These are phyloP conservation scores for Crucihimalaya himalaica DNA, from an alignment of 345 rosid species.

Conservation along the genomic window DNA sequence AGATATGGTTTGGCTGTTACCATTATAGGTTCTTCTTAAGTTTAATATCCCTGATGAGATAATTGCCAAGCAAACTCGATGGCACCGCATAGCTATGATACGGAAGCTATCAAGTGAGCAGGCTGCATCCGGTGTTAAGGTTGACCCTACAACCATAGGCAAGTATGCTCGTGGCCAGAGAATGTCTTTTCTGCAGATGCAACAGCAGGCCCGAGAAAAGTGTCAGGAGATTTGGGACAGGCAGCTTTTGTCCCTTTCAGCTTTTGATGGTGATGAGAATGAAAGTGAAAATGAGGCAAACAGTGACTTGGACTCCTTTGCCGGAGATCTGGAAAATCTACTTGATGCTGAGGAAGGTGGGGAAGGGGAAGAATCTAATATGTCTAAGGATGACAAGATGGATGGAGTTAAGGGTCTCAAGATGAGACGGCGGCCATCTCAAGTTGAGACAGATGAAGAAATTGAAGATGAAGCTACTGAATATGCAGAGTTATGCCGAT, in stretches of 20 bases:
- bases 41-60: constrained; percentile 90
- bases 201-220: constrained; percentile 98
- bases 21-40: constrained; percentile 82
- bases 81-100: constrained; percentile 99
- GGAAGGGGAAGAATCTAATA: constrained; percentile 70
- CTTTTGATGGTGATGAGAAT: constrained; percentile 77
- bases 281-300: constrained; percentile 92
- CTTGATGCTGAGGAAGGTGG: constrained; percentile 97
- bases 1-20: constrained; percentile 16
- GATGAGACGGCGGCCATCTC: constrained; percentile 83
- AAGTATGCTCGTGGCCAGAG: constrained; percentile 99
- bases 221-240: constrained; percentile 99
- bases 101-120: constrained; percentile 99
- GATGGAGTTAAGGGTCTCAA: constrained; percentile 90
- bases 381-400: constrained; percentile 62
- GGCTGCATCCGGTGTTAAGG: constrained; percentile 94
- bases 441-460: constrained; percentile 86
- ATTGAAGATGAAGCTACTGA: constrained; percentile 96
- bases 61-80: constrained; percentile 89
- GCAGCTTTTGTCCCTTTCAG: constrained; percentile 83
- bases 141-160: constrained; percentile 90
- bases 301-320: constrained; percentile 98
- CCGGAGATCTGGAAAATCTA: constrained; percentile 94
- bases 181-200: constrained; percentile 97
- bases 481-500: constrained; percentile 81